These are phyloP conservation scores for Calocybe indica DNA, from an alignment of 768 basidiomycete genomes.

Conservation along the genomic window DNA sequence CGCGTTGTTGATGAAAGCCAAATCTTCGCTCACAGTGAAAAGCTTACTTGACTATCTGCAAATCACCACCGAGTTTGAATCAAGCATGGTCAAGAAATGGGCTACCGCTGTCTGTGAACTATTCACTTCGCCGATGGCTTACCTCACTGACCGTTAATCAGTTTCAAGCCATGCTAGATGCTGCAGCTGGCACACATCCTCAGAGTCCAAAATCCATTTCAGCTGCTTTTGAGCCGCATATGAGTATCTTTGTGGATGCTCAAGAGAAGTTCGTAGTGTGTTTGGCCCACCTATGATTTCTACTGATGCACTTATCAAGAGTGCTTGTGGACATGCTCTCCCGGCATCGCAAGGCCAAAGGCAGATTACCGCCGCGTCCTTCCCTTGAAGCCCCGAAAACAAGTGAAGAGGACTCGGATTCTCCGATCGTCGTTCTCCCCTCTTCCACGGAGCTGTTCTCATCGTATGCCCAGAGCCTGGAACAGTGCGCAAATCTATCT, in stretches of 20 bases:
- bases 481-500: conserved; percentile 89
- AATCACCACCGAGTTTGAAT: conserved; percentile 84
- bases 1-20: conserved; percentile 73
- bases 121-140: not conserved
- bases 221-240: conserved; percentile 88
- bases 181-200: conserved; percentile 42
- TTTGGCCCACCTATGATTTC: not conserved
- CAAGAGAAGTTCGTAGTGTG: conserved; percentile 73
- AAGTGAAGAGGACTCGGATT: conserved; percentile 35
- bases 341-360: conserved; percentile 56
- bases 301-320: conserved; percentile 31
- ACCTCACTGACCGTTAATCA: conserved; percentile 17
- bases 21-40: conserved; percentile 67
- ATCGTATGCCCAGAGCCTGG: conserved; percentile 92
- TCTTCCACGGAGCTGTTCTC: conserved; percentile 97
- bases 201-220: conserved; percentile 68
- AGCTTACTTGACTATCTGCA: conserved; percentile 82
- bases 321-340: conserved; percentile 88
- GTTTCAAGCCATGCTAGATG: conserved; percentile 62
- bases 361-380: conserved; percentile 44
- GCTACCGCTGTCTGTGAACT: conserved; percentile 51
- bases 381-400: conserved; percentile 57
- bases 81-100: conserved; percentile 77
- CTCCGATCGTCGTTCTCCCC: conserved; percentile 68
- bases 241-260: conserved; percentile 91